Conservation (phyloP, 2,329 filamentous ascomycete species). For the Penicillium sclerotiorum region DNA sequence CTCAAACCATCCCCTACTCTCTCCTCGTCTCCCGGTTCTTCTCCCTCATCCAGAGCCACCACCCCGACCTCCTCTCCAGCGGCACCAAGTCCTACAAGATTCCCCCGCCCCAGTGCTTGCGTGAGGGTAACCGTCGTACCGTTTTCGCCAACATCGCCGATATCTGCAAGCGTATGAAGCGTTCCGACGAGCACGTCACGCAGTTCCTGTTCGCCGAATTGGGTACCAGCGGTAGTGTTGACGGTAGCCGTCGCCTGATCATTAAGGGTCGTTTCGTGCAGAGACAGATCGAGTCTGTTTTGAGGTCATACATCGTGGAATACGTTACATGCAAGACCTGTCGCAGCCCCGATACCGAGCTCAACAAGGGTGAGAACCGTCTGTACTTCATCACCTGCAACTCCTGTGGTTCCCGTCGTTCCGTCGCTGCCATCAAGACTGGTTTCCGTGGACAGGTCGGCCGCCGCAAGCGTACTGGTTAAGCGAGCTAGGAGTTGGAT, state of each 20-base stretch:
- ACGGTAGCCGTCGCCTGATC: constrained; percentile 87
- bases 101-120: constrained; percentile 94
- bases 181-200: constrained; percentile 95
- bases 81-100: constrained; percentile 98
- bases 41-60: constrained; percentile 88
- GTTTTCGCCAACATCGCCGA: constrained; percentile 99
- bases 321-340: constrained; percentile 99
- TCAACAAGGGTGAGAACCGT: constrained; percentile 99
- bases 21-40: constrained; percentile 91
- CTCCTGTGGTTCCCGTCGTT: constrained; percentile 78
- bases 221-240: constrained; percentile 94
- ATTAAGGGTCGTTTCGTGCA: constrained; percentile 99
- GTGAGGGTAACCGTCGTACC: constrained; percentile 99
- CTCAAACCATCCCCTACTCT: constrained; percentile 77
- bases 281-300: constrained; percentile 97
- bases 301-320: constrained; percentile 95
- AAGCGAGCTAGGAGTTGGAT: constrained; percentile 42
- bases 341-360: constrained; percentile 88
- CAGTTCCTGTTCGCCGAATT: constrained; percentile 97
- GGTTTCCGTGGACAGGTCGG: constrained; percentile 99
- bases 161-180: constrained; percentile 99
- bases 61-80: constrained; percentile 89
- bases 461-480: constrained; percentile 93
- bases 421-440: constrained; percentile 97
- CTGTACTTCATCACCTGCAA: constrained; percentile 99